Percentiles rank a stretch among this genome's conserved stretches.
Evolutionary conservation across 257 asterid genomes (phyloP).

Genomic region (Knoxia roxburghii): DNA sequence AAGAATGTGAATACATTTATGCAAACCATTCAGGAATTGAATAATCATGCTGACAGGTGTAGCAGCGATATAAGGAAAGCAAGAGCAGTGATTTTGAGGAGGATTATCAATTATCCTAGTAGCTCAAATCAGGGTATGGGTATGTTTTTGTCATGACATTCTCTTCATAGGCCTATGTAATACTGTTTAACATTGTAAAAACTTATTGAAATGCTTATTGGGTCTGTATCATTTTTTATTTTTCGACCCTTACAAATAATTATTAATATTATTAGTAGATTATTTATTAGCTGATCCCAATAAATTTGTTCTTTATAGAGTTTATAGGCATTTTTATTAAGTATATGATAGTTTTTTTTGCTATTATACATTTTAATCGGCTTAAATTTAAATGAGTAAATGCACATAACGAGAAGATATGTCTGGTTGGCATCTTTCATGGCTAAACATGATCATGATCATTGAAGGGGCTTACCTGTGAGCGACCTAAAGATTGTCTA

Average conservation of each 20-base stretch:
- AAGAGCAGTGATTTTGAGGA: conserved; percentile 50
- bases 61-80: conserved; percentile 59
- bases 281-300: not conserved
- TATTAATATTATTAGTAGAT: not conserved
- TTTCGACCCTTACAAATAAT: not conserved
- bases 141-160: conserved; percentile 41
- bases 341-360: not conserved
- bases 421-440: not conserved
- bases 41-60: conserved; percentile 51
- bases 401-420: not conserved
- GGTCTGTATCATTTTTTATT: not conserved
- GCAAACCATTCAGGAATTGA: conserved; percentile 50
- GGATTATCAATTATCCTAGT: conserved; percentile 51
- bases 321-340: not conserved
- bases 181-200: not conserved
- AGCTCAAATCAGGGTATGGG: conserved; percentile 37
- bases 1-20: conserved; percentile 47
- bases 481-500: not conserved
- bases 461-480: not conserved
- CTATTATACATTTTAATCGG: not conserved
- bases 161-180: conserved; percentile 2
- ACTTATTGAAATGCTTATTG: conserved; percentile 5
- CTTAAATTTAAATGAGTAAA: not conserved
- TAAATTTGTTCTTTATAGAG: not conserved
- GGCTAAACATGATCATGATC: not conserved